These are phyloP conservation scores for Didymella segeticola DNA, from an alignment of 2,329 filamentous ascomycete species.

Conservation along the genomic window DNA sequence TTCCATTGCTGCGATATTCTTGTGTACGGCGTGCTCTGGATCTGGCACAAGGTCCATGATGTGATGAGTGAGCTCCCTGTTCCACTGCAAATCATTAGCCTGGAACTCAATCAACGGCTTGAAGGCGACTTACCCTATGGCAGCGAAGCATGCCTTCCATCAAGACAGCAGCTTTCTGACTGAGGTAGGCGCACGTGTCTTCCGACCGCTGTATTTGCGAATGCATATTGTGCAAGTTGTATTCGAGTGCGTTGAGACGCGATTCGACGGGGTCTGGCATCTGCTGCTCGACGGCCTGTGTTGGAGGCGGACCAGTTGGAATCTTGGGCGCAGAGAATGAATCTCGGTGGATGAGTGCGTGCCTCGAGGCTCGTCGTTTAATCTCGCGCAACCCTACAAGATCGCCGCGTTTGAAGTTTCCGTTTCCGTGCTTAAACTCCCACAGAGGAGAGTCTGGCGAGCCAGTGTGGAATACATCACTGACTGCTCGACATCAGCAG, in stretches of 20 bases:
- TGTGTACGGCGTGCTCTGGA: constrained; percentile 77
- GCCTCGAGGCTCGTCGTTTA: constrained; percentile 90
- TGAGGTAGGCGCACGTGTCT: constrained; percentile 80
- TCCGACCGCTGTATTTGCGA: constrained; percentile 79
- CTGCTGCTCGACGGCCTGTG: constrained; percentile 78
- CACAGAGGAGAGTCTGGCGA: constrained; percentile 92
- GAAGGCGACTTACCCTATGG: constrained; percentile 62
- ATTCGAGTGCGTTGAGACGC: constrained; percentile 77
- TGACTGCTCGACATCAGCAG: constrained; percentile 66
- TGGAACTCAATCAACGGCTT: constrained; percentile 7
- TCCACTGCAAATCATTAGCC: constrained; percentile 65
- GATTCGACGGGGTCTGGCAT: constrained; percentile 81
- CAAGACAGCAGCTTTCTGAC: constrained; percentile 79
- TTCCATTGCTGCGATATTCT: constrained; percentile 69
- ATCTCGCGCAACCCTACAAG: constrained; percentile 91
- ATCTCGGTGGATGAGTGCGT: constrained; percentile 91
- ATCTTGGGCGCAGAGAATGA: constrained; percentile 77
- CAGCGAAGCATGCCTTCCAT: constrained; percentile 80
- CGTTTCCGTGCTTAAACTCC: constrained; percentile 99
- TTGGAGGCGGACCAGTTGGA: constrained; percentile 75
- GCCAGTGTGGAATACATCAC: constrained; percentile 96
- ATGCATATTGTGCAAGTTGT: constrained; percentile 81
- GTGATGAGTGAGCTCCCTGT: constrained; percentile 80
- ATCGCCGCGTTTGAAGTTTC: constrained; percentile 95
- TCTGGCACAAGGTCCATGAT: constrained; percentile 76